Evolutionary conservation across 306 rosid species (phyloP).

Genomic region (Cucumis cinereus): DNA sequence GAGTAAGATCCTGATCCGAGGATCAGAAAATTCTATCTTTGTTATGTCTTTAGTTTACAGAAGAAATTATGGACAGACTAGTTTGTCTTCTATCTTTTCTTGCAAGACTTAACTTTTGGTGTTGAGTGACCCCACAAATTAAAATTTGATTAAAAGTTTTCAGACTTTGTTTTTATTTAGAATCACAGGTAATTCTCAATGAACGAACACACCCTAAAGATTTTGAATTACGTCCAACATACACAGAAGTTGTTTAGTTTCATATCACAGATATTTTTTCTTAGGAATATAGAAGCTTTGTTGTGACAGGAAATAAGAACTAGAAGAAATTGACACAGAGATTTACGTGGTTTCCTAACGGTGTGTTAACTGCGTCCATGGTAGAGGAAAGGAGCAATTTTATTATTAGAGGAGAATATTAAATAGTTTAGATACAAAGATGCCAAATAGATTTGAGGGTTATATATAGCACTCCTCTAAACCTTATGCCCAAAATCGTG

Average conservation of each 20-base stretch:
- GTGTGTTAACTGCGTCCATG: too few species aligned
- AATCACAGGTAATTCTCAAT: neutral
- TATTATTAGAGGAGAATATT: too few species aligned
- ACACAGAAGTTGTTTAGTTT: neutral
- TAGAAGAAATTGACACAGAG: too few species aligned
- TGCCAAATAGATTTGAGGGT: too few species aligned
- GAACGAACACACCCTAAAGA: neutral
- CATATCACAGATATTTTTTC: neutral
- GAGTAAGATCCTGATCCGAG: neutral
- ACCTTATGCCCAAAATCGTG: too few species aligned
- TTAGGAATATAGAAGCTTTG: too few species aligned
- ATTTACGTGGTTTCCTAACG: too few species aligned
- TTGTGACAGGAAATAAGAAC: too few species aligned
- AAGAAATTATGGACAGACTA: neutral
- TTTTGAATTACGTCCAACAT: neutral
- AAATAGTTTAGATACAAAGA: too few species aligned
- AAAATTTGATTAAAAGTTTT: neutral
- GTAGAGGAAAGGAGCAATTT: too few species aligned
- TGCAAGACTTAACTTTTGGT: neutral
- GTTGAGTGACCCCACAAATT: neutral
- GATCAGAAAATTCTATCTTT: neutral
- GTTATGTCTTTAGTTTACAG: neutral
- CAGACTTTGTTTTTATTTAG: neutral
- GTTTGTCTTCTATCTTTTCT: neutral
- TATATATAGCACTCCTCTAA: too few species aligned